phyloP scores from a whole-genome alignment of 257 asterid genomes.

The Solanum phureja region DNA sequence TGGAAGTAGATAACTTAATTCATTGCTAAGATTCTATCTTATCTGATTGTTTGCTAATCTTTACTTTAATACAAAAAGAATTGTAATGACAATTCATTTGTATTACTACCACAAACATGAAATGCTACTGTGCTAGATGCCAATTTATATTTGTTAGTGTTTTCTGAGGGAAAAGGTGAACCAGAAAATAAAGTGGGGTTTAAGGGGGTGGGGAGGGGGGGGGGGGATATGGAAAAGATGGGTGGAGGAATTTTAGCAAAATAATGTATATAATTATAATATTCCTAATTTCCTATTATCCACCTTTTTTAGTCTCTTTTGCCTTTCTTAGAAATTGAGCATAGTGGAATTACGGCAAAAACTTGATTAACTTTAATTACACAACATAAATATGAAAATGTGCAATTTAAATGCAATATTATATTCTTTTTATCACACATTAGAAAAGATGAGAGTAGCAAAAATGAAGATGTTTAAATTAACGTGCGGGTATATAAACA shows the following conservation, averaged over 20 bases:
- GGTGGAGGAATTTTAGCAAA: not conserved
- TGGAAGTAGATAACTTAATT: not conserved
- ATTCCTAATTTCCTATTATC: not conserved
- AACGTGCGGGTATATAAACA: not conserved
- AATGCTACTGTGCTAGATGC: not conserved
- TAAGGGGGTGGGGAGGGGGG: not conserved
- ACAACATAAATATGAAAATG: not conserved
- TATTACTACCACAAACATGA: not conserved
- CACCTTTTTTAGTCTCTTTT: not conserved
- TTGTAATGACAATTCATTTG: not conserved
- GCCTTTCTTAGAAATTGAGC: not conserved
- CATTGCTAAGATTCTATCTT: not conserved
- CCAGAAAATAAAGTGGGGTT: not conserved
- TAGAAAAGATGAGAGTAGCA: not conserved
- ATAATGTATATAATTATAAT: not conserved
- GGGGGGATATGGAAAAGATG: not conserved
- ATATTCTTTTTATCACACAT: not conserved
- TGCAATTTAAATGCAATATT: not conserved
- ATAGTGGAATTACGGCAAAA: not conserved
- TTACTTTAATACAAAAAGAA: not conserved
- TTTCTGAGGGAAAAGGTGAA: not conserved
- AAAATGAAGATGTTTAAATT: not conserved
- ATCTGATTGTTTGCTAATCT: not conserved
- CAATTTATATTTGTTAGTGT: not conserved
- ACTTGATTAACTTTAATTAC: not conserved